Evolutionary conservation across 1,284 basidiomycete species (phyloP).

Genomic region (Moniliella sp.): DNA sequence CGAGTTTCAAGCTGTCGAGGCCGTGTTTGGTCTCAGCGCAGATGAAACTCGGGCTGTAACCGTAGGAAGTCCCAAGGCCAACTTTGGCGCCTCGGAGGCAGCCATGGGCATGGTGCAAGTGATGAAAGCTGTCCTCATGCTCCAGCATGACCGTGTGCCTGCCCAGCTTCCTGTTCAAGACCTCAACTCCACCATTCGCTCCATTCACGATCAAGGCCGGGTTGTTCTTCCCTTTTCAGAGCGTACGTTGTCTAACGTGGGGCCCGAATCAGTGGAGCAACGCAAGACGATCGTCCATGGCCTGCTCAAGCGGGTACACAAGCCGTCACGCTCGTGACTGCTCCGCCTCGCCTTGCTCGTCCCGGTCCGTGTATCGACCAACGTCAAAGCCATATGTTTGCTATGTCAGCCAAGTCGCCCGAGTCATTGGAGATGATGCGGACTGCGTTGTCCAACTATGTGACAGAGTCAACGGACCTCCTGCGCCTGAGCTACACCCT

Average conservation of each 20-base stretch:
- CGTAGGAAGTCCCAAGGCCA: conserved; percentile 7
- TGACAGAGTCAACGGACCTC: conserved; percentile 5
- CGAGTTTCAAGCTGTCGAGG: conserved; percentile 8
- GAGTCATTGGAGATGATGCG: conserved; percentile 6
- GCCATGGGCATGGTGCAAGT: conserved; percentile 10
- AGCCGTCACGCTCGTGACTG: conserved; percentile 5
- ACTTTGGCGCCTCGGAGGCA: conserved; percentile 10
- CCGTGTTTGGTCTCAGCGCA: conserved; percentile 1
- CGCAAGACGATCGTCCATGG: conserved; percentile 11
- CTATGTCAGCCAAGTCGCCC: conserved; percentile 7
- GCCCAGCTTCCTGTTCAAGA: conserved; percentile 5
- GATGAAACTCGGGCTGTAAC: conserved; percentile 2
- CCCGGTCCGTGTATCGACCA: neutral
- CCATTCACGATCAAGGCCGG: conserved; percentile 1
- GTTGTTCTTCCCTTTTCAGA: neutral
- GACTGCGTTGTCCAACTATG: conserved; percentile 6
- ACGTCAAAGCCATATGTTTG: conserved; percentile 4
- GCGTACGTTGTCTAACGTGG: too few relatives aligned
- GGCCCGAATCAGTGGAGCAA: too few relatives aligned
- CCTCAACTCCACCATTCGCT: conserved; percentile 5
- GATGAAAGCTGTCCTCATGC: conserved; percentile 10
- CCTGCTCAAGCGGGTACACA: conserved; percentile 6
- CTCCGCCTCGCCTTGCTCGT: neutral
- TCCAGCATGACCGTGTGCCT: conserved; percentile 6
- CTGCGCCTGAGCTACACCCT: conserved; percentile 8